phyloP scores from a whole-genome alignment of 441 rosid genomes.

The Aleurites moluccanus region DNA sequence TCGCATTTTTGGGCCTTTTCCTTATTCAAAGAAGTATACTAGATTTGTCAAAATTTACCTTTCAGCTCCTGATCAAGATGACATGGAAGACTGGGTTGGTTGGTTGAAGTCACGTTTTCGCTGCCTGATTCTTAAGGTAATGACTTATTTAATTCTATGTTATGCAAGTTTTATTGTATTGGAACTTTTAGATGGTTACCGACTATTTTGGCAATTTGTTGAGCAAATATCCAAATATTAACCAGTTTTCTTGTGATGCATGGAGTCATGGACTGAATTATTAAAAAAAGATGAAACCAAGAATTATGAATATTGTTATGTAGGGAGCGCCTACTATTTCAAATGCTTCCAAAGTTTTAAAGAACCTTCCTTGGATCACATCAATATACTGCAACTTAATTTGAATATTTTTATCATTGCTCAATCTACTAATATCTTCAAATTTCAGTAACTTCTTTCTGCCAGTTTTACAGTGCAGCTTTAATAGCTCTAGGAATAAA shows the following conservation, averaged over 20 bases:
- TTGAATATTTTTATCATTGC: neutral
- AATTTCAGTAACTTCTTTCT: neutral
- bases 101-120: constrained; percentile 68
- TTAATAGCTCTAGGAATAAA: neutral
- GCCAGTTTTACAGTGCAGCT: neutral
- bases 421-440: neutral
- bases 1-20: constrained; percentile 48
- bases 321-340: no score
- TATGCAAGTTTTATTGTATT: neutral
- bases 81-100: constrained; percentile 58
- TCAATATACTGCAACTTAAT: no score
- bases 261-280: neutral
- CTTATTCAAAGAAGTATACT: constrained; percentile 40
- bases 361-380: neutral
- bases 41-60: constrained; percentile 51
- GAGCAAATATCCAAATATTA: neutral
- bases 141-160: neutral
- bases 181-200: neutral
- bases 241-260: neutral
- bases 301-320: neutral
- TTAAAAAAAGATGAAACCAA: neutral
- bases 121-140: constrained; percentile 47
- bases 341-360: neutral
- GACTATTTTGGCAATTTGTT: neutral
- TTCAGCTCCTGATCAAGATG: constrained; percentile 45